Base-by-base conservation (phyloP, 768 basidiomycete genomes). In the Calocera viscosa region DNA sequence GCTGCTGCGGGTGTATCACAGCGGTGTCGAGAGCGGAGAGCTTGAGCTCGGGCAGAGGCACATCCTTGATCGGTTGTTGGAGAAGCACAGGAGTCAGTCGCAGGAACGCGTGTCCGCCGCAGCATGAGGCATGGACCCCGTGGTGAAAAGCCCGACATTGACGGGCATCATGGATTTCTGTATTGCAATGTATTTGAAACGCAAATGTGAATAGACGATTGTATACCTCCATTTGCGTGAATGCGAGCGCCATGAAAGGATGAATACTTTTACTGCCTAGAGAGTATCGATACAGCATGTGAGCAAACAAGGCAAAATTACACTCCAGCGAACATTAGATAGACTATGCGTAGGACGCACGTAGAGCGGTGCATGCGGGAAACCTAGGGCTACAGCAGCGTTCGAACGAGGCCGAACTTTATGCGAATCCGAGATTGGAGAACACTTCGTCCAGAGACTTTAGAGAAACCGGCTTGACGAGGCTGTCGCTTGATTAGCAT, bases 391-490 rank as follows among this genome's bases (percentile, higher is more conserved):
- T 60, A 60, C 53, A 60, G 53, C 30, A 32, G 14, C 10, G 30
- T 60, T 26, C 53, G 2, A 30, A 16, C 30, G 30, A 28, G 11
- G 24, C 14, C 30, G 53, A 28, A 32, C 26, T 14, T 60, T 60
- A 60, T 60, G 53, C 11, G 53, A 60, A 60, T 30, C 53, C 53
- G 53, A 60, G 53, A 60, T 60, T 60, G 30, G 53, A 35, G 43
- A 71, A 66, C 84, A 90, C 89, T 70, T 86, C 84, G 66, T 94
- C 88, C 22, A 97, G 77, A 17, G 87, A 92, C 73, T 88, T 91
- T 78, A 97, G 90, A n/a, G 90, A 90, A 22, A 97, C 92, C 12
- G 94, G 94, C 76, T 97, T 97, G 67, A 96, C 91, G 22, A 95
- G 82, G 72, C 93, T 94, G 69, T 0, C 26, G 16, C 28, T 38